Base-by-base conservation (phyloP, 2,329 filamentous ascomycete species). In the Arachnomyces sp. region DNA sequence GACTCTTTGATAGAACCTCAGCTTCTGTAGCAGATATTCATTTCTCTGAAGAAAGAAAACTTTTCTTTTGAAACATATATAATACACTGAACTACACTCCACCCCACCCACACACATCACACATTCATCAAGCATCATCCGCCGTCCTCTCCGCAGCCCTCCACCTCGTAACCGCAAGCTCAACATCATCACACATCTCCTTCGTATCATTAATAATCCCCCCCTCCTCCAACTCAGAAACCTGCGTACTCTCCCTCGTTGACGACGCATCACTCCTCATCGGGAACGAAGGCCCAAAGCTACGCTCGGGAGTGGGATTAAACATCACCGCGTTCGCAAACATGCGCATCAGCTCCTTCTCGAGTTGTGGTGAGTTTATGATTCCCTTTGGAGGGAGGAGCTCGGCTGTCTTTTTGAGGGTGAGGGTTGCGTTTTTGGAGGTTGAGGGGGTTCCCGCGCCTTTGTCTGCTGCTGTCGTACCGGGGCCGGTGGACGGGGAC, bases 241-340 rank as follows among this genome's bases (percentile, higher is more conserved):
- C 72, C 29, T 77, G 66, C 1, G 71, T 57, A 40, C 56, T 58
- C 43, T 55, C 56, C 20, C 51, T 50, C 15, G 54, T 58, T 43
- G 35, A 46, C 36, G 17, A 36, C 57, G 39, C 68, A 59, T 50
- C 73, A 56, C 49, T 70, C 59, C 45, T 70, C 70, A 58, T 63
- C 36, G 50, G 61, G 48, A 88, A 84, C 0, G 72, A 67, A 2
- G 73, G 68, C 0, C 82, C 82, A 7, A 82, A 78, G 0, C 83
- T 82, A 17, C 81, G 76, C 49, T 84, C 72, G 0, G 82, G 80
- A 46, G 94, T 86, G 0, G 84, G 81, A 53, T 96, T 96, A 70
- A 94, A 98, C 92, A 98, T 96, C 63, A 95, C 84, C 13, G 92
- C 90, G 55, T 96, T 96, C 50, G 88, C 87, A 60, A 96, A 94